Conservation (phyloP, 1,284 basidiomycete genomes). For the Athelia psychrophila region DNA sequence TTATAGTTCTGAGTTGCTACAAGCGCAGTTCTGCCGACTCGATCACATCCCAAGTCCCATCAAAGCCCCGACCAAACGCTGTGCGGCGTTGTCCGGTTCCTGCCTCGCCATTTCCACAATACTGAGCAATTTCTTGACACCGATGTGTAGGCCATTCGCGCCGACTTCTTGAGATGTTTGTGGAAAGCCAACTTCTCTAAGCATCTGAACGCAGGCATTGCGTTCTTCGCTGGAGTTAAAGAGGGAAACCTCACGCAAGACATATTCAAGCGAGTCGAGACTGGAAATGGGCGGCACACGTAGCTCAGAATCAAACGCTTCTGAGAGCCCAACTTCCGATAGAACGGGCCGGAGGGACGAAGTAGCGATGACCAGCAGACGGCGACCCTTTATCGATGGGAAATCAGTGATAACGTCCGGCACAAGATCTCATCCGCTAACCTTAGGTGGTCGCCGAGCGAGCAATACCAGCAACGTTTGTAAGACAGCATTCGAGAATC, state of each 20-base stretch:
- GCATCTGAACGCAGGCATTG: conserved; percentile 59
- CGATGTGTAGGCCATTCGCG: conserved; percentile 66
- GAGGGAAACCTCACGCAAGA: conserved; percentile 83
- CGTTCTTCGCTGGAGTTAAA: conserved; percentile 66
- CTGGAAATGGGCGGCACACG: conserved; percentile 82
- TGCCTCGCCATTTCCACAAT: conserved; percentile 97
- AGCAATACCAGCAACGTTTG: conserved; percentile 92
- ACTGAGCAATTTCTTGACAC: conserved; percentile 92
- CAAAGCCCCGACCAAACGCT: conserved; percentile 69
- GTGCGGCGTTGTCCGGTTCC: conserved; percentile 80
- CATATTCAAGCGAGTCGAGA: conserved; percentile 70
- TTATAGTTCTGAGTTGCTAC: too few relatives aligned
- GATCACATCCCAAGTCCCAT: conserved; percentile 55
- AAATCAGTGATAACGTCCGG: conserved; percentile 2
- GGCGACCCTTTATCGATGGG: conserved; percentile 64
- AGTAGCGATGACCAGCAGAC: conserved; percentile 91
- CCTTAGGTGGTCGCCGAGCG: conserved; percentile 90
- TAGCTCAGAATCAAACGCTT: conserved; percentile 89
- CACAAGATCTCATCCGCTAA: conserved; percentile 27
- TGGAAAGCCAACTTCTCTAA: conserved; percentile 77
- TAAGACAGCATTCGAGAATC: conserved; percentile 94
- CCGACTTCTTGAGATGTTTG: conserved; percentile 41
- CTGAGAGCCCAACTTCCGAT: conserved; percentile 86
- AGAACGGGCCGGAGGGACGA: conserved; percentile 88
- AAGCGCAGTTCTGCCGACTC: background rate